Percentiles rank a stretch among this genome's conserved stretches.
phyloP scores from a whole-genome alignment of 1,284 basidiomycete species.

The Gymnopus androsaceus region DNA sequence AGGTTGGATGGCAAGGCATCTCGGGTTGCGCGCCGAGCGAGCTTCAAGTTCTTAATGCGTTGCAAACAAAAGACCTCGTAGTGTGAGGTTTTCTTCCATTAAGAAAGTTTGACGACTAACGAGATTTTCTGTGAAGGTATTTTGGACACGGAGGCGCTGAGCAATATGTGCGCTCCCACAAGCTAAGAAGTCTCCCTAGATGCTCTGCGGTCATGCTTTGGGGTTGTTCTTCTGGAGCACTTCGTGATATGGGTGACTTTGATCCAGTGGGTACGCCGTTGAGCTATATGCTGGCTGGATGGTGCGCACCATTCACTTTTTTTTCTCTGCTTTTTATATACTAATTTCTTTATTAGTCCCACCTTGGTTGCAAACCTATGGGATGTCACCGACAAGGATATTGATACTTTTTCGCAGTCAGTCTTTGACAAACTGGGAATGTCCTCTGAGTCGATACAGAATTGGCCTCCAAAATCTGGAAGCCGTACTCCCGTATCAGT shows the following conservation, averaged over 20 bases:
- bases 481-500: constrained; percentile 47
- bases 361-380: constrained; percentile 93
- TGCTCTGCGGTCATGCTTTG: constrained; percentile 97
- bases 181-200: constrained; percentile 74
- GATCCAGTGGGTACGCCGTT: constrained; percentile 91
- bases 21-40: constrained; percentile 78
- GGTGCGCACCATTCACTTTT: constrained; percentile 56
- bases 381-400: constrained; percentile 98
- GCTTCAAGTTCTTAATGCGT: constrained; percentile 74
- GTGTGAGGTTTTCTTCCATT: constrained; percentile 60
- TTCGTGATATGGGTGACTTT: constrained; percentile 91
- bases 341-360: constrained; percentile 55
- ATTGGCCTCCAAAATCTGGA: constrained; percentile 23
- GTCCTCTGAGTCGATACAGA: constrained; percentile 38
- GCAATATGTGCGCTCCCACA: constrained; percentile 88
- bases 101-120: not conserved
- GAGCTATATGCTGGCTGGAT: constrained; percentile 95
- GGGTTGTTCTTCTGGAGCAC: constrained; percentile 94
- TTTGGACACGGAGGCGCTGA: constrained; percentile 97
- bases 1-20: constrained; percentile 83
- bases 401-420: constrained; percentile 87
- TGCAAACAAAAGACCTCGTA: constrained; percentile 77
- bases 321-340: constrained; percentile 3
- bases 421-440: constrained; percentile 81
- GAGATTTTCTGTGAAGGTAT: constrained; percentile 58